Percentiles rank a stretch among this genome's conserved stretches.
Conservation (phyloP, 768 basidiomycete species). For the Mrakia hoshinonis region DNA sequence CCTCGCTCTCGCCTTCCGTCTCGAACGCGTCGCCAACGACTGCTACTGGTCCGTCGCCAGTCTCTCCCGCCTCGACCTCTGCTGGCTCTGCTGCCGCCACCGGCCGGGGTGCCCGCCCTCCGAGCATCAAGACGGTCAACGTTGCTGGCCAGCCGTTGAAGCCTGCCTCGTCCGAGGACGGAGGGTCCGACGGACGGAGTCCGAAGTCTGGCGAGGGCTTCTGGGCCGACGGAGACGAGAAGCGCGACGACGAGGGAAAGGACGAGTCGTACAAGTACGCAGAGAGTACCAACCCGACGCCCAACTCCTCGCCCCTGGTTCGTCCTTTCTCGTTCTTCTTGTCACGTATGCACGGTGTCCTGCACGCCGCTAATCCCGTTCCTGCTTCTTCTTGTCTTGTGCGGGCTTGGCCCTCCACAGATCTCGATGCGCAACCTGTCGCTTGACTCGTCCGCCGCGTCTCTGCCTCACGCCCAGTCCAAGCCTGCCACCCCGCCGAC, state of each 20-base stretch:
- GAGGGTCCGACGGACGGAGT: background rate
- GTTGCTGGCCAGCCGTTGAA: background rate
- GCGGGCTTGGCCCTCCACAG: background rate
- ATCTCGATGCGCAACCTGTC: conserved; percentile 26
- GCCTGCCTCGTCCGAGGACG: background rate
- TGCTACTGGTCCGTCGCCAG: background rate
- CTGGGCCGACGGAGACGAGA: conserved; percentile 10
- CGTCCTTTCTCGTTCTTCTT: background rate
- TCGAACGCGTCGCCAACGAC: too few relatives aligned
- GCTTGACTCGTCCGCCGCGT: conserved; percentile 21
- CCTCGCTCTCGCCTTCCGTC: conserved; percentile 3
- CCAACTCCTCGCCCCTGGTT: conserved; percentile 26
- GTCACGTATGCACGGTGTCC: background rate
- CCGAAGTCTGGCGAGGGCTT: conserved; percentile 6
- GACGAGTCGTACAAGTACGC: conserved; percentile 15
- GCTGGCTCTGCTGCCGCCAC: background rate
- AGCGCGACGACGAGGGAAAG: conserved; percentile 5
- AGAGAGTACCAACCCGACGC: conserved; percentile 28
- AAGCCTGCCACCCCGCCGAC: background rate
- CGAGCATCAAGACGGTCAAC: conserved; percentile 15
- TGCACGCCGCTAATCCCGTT: background rate
- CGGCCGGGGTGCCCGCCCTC: conserved; percentile 2
- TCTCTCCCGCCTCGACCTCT: background rate
- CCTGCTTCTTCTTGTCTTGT: background rate
- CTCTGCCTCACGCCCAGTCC: conserved; percentile 22